Evolutionary conservation across 148 eudicot species (phyloP).

Genomic region (Vaccinium vitisidaea): DNA sequence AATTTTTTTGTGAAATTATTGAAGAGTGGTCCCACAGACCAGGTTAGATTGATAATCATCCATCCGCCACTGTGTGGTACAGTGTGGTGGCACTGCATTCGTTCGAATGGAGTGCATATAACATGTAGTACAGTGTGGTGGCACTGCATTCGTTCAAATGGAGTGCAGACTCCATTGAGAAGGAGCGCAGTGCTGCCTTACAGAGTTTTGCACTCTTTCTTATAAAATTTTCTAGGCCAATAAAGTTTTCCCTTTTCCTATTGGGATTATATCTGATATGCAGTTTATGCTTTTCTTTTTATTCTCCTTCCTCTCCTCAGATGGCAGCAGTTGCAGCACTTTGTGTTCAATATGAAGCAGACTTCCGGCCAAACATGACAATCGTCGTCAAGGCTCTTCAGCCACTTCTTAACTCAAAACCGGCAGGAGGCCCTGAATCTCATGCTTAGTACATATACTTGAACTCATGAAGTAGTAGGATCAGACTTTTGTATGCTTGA

Average conservation of each 20-base stretch:
- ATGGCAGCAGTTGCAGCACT: constrained; percentile 97
- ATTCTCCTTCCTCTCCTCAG: constrained; percentile 28
- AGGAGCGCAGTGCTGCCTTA: neutral
- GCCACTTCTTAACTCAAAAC: constrained; percentile 70
- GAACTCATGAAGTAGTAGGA: neutral
- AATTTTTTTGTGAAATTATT: too few relatives aligned
- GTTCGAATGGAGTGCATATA: neutral
- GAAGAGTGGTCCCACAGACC: too few relatives aligned
- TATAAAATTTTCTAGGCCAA: neutral
- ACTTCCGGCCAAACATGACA: constrained; percentile 94
- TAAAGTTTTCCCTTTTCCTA: neutral
- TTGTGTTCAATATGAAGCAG: constrained; percentile 95
- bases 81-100: neutral
- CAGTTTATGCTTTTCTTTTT: neutral
- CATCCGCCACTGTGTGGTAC: neutral
- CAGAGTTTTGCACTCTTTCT: neutral
- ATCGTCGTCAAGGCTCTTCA: constrained; percentile 94
- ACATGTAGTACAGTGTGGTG: neutral
- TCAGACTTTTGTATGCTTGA: neutral
- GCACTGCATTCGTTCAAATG: neutral
- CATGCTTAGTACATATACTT: constrained; percentile 26
- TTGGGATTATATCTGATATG: neutral
- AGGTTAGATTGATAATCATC: too few relatives aligned
- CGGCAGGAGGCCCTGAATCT: constrained; percentile 52
- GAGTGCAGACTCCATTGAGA: neutral